Conservation (phyloP, 768 basidiomycete genomes). For the Macrolepiota dolichaula region DNA sequence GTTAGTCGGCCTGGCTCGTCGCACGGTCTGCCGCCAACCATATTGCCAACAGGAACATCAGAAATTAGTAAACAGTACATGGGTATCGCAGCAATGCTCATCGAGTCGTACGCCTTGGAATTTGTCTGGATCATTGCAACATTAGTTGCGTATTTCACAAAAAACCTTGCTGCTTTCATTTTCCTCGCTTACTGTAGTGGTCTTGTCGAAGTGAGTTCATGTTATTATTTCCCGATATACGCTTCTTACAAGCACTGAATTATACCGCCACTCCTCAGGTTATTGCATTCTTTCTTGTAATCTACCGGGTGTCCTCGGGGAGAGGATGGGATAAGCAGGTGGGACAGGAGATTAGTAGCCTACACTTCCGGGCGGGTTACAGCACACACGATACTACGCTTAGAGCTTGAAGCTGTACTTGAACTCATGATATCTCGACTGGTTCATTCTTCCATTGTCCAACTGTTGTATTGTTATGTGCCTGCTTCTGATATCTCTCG, state of each 20-base stretch:
- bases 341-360: background rate
- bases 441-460: background rate
- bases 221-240: background rate
- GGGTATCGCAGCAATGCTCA: background rate
- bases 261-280: background rate
- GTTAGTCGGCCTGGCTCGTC: background rate
- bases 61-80: background rate
- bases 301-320: background rate
- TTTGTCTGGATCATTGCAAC: background rate
- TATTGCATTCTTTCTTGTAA: background rate
- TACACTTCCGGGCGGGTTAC: background rate
- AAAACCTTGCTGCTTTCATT: background rate
- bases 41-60: background rate
- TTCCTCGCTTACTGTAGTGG: background rate
- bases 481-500: too few relatives aligned
- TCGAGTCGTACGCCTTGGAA: background rate
- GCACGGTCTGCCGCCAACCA: background rate
- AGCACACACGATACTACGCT: background rate
- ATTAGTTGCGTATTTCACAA: background rate
- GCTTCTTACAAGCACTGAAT: background rate
- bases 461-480: too few relatives aligned
- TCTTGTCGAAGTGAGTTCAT: background rate
- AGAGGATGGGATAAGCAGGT: background rate
- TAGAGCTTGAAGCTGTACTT: background rate
- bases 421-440: background rate